Conservation (phyloP, 2,329 filamentous ascomycete genomes). For the Alternaria gansuensis region DNA sequence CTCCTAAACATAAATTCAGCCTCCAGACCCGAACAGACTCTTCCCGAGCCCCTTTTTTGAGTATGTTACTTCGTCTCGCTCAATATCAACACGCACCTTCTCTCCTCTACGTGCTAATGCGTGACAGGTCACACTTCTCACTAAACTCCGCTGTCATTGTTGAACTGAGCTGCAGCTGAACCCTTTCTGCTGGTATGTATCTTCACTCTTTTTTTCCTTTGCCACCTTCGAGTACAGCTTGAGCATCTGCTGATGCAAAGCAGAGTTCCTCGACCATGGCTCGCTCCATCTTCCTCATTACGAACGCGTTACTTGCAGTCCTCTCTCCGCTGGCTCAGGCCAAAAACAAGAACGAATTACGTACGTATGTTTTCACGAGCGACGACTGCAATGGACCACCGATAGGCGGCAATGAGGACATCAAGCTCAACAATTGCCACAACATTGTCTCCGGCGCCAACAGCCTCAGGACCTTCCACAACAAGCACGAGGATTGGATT, state of each 20-base stretch:
- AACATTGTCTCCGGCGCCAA: slow-evolving; percentile 21
- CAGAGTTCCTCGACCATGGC: slow-evolving; percentile 20
- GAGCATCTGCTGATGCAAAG: background rate
- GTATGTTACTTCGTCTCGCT: background rate
- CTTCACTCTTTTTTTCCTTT: background rate
- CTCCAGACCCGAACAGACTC: background rate
- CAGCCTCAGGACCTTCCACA: slow-evolving; percentile 30
- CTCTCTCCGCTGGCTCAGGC: slow-evolving; percentile 24
- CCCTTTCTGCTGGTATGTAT: slow-evolving; percentile 1
- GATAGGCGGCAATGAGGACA: slow-evolving; percentile 26
- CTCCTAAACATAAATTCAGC: background rate
- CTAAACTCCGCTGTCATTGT: background rate
- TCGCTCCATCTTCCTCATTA: slow-evolving; percentile 20
- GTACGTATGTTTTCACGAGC: slow-evolving; percentile 27
- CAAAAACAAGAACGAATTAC: slow-evolving; percentile 25
- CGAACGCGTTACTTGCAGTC: slow-evolving; percentile 28
- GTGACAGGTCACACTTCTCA: background rate
- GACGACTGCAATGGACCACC: slow-evolving; percentile 31
- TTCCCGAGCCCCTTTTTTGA: background rate
- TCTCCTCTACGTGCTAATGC: background rate
- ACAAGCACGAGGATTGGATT: slow-evolving; percentile 16
- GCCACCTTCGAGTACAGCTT: background rate
- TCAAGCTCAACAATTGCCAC: slow-evolving; percentile 32
- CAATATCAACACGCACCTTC: background rate
- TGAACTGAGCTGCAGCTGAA: background rate